Evolutionary conservation across 2,329 filamentous ascomycete species (phyloP), one percentile per base, ranked within the genome.

Genomic region (Diaporthe velutina): DNA sequence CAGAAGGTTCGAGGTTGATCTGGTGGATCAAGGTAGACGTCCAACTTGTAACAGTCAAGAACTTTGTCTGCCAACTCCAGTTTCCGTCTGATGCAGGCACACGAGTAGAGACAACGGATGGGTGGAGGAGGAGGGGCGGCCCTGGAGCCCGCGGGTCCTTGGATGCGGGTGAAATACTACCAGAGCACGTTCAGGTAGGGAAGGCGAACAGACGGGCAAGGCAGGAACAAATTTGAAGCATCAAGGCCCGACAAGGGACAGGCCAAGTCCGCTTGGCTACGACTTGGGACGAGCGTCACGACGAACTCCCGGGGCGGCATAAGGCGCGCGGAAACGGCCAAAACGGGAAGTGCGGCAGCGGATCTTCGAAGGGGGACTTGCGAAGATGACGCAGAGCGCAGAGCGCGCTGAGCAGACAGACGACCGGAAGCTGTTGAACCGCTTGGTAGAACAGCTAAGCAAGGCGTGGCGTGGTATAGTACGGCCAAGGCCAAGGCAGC

Each of bases 21-120:
- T 72, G 55, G 54, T 2, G 10, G 15, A 12, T 33, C 55, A 72
- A 64, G n/a, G 40, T 15, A 64, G 38, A 72, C 35, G 30, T 50
- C 45, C 55, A 72, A 61, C 70, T 64, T 72, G 70, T 52, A 61
- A 72, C 70, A 61, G 70, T n/a, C 40, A 52, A 60, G 48, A 72
- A 72, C 70, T 72, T 60, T 72, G 70, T 72, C 57, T 40, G 22
- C 55, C 33, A 19, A 72, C 55, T 60, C 54, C 42, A 72, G 55
- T 60, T 68, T 68, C 55, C 70, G 58, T 72, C 70, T 33, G 70
- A 72, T 72, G n/a, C 60, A 72, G 12, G 67, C 13, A 30, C 55
- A 40, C 55, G 42, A 38, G 45, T 30, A 28, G 48, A 50, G 30
- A 28, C 19, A 33, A 38, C n/a, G 45, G 54, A 71, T 52, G 40